Conservation (phyloP, 2,329 filamentous ascomycete species). For the Claviceps sp. region DNA sequence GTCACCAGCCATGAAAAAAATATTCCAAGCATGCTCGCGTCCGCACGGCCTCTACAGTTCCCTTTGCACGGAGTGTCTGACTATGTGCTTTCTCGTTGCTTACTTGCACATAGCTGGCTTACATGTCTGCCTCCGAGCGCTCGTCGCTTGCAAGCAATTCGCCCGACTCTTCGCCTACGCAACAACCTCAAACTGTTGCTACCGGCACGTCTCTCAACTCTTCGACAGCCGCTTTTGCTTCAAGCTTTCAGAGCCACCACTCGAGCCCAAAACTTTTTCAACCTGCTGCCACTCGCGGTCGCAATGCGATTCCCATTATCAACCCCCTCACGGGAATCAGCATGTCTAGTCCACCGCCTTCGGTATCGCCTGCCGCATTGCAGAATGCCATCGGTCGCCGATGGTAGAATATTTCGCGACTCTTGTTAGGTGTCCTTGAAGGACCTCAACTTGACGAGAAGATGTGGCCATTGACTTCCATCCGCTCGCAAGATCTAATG, state of each 20-base stretch:
- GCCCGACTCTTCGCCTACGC: constrained; percentile 79
- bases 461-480: constrained; percentile 19
- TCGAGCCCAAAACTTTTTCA: constrained; percentile 73
- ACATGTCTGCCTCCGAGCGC: constrained; percentile 84
- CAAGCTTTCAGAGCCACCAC: constrained; percentile 52
- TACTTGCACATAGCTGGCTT: constrained; percentile 53
- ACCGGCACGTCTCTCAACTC: constrained; percentile 64
- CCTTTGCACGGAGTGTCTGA: constrained; percentile 12
- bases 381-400: constrained; percentile 39
- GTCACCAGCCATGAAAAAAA: neutral
- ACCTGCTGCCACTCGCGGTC: constrained; percentile 73
- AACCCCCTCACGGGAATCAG: constrained; percentile 84
- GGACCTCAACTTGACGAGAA: constrained; percentile 15
- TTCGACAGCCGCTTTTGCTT: constrained; percentile 51
- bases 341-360: constrained; percentile 77
- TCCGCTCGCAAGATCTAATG: constrained; percentile 20
- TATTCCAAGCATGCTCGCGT: neutral
- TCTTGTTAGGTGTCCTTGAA: constrained; percentile 19
- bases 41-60: neutral
- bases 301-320: constrained; percentile 95
- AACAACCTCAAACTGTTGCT: constrained; percentile 68
- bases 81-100: constrained; percentile 14
- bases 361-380: constrained; percentile 49
- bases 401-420: constrained; percentile 31
- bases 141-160: constrained; percentile 92